phyloP scores from a whole-genome alignment of 352 stramenopile genomes.

The Globisporangium radiosum region DNA sequence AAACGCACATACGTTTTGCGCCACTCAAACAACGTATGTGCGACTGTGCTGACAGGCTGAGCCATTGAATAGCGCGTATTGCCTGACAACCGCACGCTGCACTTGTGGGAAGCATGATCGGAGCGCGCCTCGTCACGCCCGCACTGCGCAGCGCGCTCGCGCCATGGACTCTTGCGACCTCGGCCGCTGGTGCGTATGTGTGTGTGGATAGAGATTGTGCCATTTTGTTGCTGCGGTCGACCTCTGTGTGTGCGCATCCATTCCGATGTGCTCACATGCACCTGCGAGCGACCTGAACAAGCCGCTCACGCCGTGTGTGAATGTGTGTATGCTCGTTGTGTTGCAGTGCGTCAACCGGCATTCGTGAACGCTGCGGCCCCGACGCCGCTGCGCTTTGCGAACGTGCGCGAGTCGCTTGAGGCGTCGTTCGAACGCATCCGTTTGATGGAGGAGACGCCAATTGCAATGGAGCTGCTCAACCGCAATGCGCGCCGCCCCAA shows the following conservation, averaged over 20 bases:
- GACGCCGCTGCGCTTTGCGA: conserved; percentile 5
- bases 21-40: neutral
- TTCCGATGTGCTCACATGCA: neutral
- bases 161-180: conserved; percentile 20
- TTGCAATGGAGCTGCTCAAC: conserved; percentile 75
- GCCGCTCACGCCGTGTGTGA: neutral
- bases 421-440: conserved; percentile 34
- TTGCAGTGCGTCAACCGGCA: conserved; percentile 9
- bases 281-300: neutral
- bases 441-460: conserved; percentile 39
- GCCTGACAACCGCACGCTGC: no score
- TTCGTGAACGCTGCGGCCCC: conserved; percentile 3
- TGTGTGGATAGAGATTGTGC: neutral
- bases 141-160: conserved; percentile 28
- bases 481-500: conserved; percentile 77
- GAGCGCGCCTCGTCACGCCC: conserved; percentile 14
- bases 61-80: conserved; percentile 12
- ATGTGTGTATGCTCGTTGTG: neutral
- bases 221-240: neutral
- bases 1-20: neutral
- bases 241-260: neutral
- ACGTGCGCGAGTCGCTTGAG: conserved; percentile 14
- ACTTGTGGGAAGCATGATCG: conserved; percentile 7
- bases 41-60: neutral
- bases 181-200: conserved; percentile 10